Conservation (phyloP, 768 basidiomycete genomes). For the Podaxis mareebaensis region DNA sequence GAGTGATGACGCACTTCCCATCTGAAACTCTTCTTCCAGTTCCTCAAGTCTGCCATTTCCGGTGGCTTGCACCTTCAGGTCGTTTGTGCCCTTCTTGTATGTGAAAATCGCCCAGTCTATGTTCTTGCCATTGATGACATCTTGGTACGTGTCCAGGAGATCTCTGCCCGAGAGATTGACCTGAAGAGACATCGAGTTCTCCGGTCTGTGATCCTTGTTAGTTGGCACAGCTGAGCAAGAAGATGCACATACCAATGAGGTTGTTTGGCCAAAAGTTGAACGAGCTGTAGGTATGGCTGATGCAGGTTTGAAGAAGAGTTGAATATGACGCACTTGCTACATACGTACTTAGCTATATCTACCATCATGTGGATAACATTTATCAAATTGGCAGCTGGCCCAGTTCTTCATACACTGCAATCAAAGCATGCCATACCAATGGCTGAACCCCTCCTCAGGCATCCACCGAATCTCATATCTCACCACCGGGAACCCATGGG, state of each 20-base stretch:
- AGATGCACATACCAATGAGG: neutral
- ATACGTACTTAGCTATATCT: neutral
- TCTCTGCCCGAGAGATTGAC: constrained; percentile 77
- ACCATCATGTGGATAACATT: constrained; percentile 11
- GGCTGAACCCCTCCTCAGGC: constrained; percentile 57
- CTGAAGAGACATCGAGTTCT: constrained; percentile 67
- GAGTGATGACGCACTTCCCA: constrained; percentile 60
- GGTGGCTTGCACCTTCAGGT: constrained; percentile 83
- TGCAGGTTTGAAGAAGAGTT: neutral
- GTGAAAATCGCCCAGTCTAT: constrained; percentile 83
- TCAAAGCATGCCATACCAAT: constrained; percentile 38
- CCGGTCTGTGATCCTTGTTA: neutral
- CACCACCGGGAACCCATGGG: constrained; percentile 59
- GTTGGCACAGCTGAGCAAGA: neutral
- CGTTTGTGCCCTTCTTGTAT: constrained; percentile 79
- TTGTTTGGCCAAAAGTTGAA: neutral
- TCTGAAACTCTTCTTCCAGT: constrained; percentile 94
- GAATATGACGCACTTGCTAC: neutral
- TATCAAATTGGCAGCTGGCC: neutral
- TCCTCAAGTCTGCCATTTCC: constrained; percentile 91
- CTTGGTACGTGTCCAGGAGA: constrained; percentile 71
- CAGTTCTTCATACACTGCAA: neutral
- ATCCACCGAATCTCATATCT: constrained; percentile 73
- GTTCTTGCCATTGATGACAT: constrained; percentile 63
- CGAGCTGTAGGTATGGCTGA: neutral